Percentiles rank a stretch among this genome's conserved stretches.
Evolutionary conservation across 179 eudicot species (phyloP).

Genomic region (Amaranthus tricolor): DNA sequence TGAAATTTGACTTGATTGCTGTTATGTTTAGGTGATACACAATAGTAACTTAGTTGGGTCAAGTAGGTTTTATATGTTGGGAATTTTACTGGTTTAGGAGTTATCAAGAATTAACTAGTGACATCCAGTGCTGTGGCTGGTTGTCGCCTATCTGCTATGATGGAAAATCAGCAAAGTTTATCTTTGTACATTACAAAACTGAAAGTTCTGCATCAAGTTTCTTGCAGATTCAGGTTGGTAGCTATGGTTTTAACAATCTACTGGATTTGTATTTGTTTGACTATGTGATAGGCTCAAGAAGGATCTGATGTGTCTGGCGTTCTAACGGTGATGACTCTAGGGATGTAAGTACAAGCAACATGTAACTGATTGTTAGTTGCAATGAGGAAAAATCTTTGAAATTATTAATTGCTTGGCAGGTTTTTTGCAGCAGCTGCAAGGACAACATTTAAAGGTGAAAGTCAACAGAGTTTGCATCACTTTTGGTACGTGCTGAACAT

Average conservation of each 20-base stretch:
- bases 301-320: constrained; percentile 86
- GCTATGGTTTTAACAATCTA: not conserved
- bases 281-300: constrained; percentile 74
- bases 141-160: not conserved
- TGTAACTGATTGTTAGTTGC: constrained; percentile 8
- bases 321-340: constrained; percentile 90
- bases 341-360: constrained; percentile 62
- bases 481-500: constrained; percentile 59
- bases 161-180: too few species aligned
- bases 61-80: not conserved
- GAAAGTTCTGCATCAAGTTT: not conserved
- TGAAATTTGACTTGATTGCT: not conserved
- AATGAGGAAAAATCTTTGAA: constrained; percentile 19
- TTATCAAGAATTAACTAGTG: not conserved
- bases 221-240: not conserved
- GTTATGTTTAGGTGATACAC: not conserved
- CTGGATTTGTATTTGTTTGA: not conserved
- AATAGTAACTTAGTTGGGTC: not conserved
- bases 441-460: constrained; percentile 93
- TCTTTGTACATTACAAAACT: not conserved
- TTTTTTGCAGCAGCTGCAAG: constrained; percentile 91
- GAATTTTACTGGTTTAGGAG: not conserved
- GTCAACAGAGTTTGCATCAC: constrained; percentile 94
- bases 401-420: constrained; percentile 40
- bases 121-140: not conserved